A percentile compares a stretch with the other conserved stretches of the same genome.
Evolutionary conservation across 73 alveolate species (phyloP).

Genomic region (Tetrahymena thermophila): DNA sequence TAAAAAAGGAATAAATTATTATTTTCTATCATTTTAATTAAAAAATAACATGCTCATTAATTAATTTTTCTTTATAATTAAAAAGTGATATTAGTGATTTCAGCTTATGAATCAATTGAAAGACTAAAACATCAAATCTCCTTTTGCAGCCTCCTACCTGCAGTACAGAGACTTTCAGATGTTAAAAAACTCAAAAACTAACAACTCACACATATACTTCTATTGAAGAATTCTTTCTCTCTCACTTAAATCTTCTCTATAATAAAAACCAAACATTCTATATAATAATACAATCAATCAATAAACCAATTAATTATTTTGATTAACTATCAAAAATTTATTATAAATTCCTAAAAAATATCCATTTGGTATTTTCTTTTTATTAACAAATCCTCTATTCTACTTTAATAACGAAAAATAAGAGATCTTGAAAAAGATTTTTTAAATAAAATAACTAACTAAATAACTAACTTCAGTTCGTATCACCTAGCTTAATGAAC

Average conservation of each 20-base stretch:
- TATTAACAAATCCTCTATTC: not conserved
- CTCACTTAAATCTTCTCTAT: not conserved
- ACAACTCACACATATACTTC: not conserved
- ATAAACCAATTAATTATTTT: not conserved
- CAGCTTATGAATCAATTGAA: not conserved
- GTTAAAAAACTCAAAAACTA: not conserved
- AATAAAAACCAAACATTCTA: not conserved
- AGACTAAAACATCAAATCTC: not conserved
- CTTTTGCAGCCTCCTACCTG: not conserved
- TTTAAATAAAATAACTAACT: too few species aligned
- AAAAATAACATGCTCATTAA: not conserved
- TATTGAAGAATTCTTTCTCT: not conserved
- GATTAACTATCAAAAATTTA: not conserved
- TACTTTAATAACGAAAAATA: not conserved
- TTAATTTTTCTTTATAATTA: not conserved
- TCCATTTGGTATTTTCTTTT: not conserved
- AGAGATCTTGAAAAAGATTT: not conserved
- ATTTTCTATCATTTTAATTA: not conserved
- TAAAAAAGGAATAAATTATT: not conserved
- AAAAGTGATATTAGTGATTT: not conserved
- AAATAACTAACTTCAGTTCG: too few species aligned
- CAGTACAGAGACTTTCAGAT: not conserved
- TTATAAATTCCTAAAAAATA: not conserved
- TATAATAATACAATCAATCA: not conserved
- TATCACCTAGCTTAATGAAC: not conserved